Evolutionary conservation across 371 early-diverging fungal species (phyloP).

Genomic region (Funneliformis caledonium): DNA sequence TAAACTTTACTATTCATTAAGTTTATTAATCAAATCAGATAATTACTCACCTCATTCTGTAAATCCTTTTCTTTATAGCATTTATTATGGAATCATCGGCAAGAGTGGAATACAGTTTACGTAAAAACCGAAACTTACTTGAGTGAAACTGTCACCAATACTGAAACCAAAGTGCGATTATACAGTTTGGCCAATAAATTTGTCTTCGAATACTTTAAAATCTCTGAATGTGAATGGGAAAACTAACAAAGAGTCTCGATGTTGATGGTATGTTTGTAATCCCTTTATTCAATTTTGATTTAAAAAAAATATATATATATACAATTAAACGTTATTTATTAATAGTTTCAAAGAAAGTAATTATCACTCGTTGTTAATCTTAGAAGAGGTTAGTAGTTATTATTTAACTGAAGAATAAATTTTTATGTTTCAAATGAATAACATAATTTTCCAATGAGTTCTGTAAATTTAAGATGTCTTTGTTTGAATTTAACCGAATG

Average conservation of each 20-base stretch:
- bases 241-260: slow-evolving; percentile 6
- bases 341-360: too few species aligned
- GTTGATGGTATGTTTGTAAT: not conserved
- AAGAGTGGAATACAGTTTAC: slow-evolving; percentile 18
- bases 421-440: not conserved
- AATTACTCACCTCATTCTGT: not conserved
- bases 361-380: too few species aligned
- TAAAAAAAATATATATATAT: too few species aligned
- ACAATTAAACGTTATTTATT: too few species aligned
- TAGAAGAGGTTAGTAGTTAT: too few species aligned
- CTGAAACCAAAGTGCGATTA: slow-evolving; percentile 21
- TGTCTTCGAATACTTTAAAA: slow-evolving; percentile 28
- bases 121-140: slow-evolving; percentile 22
- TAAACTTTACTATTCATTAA: not conserved
- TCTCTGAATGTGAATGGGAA: slow-evolving; percentile 17
- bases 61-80: slow-evolving; percentile 25
- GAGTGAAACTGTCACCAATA: slow-evolving; percentile 2
- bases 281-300: too few species aligned
- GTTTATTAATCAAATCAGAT: not conserved
- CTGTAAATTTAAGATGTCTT: slow-evolving; percentile 17
- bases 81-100: slow-evolving; percentile 15
- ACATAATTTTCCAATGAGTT: not conserved
- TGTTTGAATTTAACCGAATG: slow-evolving; percentile 24
- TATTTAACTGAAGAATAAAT: too few species aligned
- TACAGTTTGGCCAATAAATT: slow-evolving; percentile 11